Conservation (phyloP, 176 grass and related monocot species). For the Aechmea fasciata region DNA sequence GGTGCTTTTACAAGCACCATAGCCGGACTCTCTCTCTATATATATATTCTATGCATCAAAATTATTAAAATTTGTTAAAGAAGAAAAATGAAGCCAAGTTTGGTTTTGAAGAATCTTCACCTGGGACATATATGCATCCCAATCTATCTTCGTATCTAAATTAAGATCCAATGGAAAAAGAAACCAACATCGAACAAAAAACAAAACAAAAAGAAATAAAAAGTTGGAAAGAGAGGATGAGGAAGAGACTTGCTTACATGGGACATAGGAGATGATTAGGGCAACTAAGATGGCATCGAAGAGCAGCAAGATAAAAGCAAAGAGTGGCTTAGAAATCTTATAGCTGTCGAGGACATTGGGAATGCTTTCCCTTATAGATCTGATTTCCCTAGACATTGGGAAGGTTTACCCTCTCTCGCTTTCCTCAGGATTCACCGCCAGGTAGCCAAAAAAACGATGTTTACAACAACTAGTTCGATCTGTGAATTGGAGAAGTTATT, state of each 20-base stretch:
- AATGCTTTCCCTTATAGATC: not conserved
- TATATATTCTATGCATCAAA: not conserved
- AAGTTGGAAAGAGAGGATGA: not conserved
- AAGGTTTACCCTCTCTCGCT: not conserved
- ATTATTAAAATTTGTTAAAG: conserved; percentile 5
- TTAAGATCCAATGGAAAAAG: not conserved
- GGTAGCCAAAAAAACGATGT: too few species aligned
- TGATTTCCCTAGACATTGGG: not conserved
- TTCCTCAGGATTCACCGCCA: not conserved
- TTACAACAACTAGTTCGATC: too few species aligned
- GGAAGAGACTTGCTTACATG: conserved; percentile 29
- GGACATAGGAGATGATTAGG: conserved; percentile 65
- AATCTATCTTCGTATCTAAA: conserved; percentile 96
- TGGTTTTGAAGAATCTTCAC: conserved; percentile 27
- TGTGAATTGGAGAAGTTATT: too few species aligned
- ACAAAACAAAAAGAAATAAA: not conserved
- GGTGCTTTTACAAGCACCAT: too few species aligned
- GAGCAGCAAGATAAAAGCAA: conserved; percentile 46
- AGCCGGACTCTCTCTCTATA: too few species aligned
- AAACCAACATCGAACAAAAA: not conserved
- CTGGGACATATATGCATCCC: conserved; percentile 99
- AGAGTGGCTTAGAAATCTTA: conserved; percentile 16
- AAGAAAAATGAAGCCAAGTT: not conserved
- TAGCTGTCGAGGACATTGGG: not conserved
- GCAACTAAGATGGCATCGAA: conserved; percentile 64